Conservation (phyloP, 371 early-diverging fungal species). For the Circinella minor region DNA sequence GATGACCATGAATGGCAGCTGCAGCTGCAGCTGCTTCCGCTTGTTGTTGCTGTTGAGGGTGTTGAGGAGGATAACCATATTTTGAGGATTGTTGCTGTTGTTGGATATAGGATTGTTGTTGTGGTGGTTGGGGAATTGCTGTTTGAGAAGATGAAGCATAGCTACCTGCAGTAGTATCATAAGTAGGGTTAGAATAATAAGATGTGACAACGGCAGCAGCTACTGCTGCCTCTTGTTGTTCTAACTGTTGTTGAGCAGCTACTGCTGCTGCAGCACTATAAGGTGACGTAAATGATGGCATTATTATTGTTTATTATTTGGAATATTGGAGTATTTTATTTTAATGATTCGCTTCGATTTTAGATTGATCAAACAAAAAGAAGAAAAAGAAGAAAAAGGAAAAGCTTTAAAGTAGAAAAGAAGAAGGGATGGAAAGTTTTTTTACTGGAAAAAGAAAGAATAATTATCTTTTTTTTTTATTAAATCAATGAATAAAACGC, state of each 20-base stretch:
- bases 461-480: no score
- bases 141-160: not conserved
- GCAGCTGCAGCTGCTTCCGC: not conserved
- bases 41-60: not conserved
- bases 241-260: not conserved
- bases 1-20: constrained; percentile 18
- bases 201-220: not conserved
- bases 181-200: not conserved
- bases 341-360: no score
- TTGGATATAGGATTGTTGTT: not conserved
- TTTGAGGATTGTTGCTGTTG: not conserved
- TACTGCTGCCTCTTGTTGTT: not conserved
- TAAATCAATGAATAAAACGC: no score
- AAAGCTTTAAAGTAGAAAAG: no score
- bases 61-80: not conserved
- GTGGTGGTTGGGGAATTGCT: not conserved
- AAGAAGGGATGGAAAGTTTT: no score
- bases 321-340: no score
- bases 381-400: no score
- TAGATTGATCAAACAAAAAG: no score
- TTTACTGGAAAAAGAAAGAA: no score
- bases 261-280: not conserved
- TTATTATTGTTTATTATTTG: not conserved
- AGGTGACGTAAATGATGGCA: not conserved
- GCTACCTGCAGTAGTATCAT: not conserved